Base-by-base conservation (phyloP, 257 asterid species). In the Solanum dulcamara region DNA sequence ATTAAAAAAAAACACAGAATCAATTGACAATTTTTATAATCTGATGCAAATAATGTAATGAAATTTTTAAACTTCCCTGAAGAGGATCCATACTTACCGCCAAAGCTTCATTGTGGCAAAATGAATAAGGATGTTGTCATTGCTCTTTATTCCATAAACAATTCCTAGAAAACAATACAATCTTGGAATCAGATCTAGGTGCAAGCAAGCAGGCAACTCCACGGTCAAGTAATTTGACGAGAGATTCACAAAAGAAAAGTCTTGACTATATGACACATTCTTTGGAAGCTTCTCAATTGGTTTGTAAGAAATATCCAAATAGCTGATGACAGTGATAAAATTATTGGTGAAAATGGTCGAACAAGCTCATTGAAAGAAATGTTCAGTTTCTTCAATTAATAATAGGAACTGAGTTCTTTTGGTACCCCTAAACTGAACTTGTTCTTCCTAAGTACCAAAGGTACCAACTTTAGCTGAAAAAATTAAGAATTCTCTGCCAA, bases 101-200 rank as follows among this genome's bases (percentile, higher is more conserved):
- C 35, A 35, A 35, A 86, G 97, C 98, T 85, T 95, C 96, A 55
- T 71, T 88, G 66, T 89, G 95, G 38, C 98, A 95, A 66, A 90
- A 93, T 0, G 92, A 42, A 35, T 71, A 81, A 24, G 93, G 97
- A 46, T 87, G 90, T 89, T 95, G 97, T 80, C 86, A 22, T 51
- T 32, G 79, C 20, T 89, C 79, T n/a, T 83, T 50, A 57, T 83
- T 26, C 2, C 92, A 90, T 28, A 95, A 87, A 83, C 98, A 94
- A 79, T 95, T 95, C 70, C 95, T 93, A 40, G 81, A 86, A 79
- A 81, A 95, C 60, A 85, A 37, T 46, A 93, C 90, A 48, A 35
- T 79, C 81, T 85, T 88, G n/a, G 13, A 71, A 38, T 81, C 40
- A 15, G 44, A 44, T 26, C 82, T 83, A 13, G 86, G 11, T 14